Evolutionary conservation across 768 basidiomycete genomes (phyloP).

Genomic region (Coprinellus aureogranulatus): DNA sequence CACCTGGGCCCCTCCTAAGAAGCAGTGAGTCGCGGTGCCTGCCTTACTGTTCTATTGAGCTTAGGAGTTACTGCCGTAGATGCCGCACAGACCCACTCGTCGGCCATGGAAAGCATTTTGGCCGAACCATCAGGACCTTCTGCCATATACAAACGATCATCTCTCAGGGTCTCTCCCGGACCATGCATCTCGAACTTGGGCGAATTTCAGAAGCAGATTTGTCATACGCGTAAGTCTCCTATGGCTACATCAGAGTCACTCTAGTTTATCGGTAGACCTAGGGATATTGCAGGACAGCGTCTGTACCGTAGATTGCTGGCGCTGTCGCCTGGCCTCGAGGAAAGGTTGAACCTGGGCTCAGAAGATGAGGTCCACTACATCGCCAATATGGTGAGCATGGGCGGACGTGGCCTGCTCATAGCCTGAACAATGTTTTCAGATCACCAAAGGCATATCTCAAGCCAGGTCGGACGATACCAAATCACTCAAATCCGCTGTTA

Average conservation of each 20-base stretch:
- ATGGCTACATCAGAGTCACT: not conserved
- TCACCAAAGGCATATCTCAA: constrained; percentile 21
- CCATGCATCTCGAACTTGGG: constrained; percentile 7
- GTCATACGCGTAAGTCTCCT: constrained; percentile 1
- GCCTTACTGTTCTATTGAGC: too few species aligned
- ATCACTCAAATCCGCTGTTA: constrained; percentile 16
- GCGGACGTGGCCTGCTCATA: not conserved
- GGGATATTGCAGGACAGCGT: not conserved
- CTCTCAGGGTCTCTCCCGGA: too few species aligned
- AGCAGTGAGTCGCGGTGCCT: too few species aligned
- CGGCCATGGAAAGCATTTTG: constrained; percentile 11
- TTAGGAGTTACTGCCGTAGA: constrained; percentile 19
- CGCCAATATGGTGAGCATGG: constrained; percentile 15
- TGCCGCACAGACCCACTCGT: constrained; percentile 15
- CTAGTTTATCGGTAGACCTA: not conserved
- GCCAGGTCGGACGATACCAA: constrained; percentile 18
- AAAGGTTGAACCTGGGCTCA: constrained; percentile 11
- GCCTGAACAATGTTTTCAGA: constrained; percentile 5
- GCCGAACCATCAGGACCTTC: too few species aligned
- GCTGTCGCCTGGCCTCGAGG: constrained; percentile 11
- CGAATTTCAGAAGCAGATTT: constrained; percentile 2
- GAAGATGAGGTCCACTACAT: constrained; percentile 17
- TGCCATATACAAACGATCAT: too few species aligned
- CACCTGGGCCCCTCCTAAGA: too few species aligned
- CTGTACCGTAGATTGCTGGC: not conserved